These are phyloP conservation scores for Citrullus colocynthis DNA, from an alignment of 306 rosid genomes.

Conservation along the genomic window DNA sequence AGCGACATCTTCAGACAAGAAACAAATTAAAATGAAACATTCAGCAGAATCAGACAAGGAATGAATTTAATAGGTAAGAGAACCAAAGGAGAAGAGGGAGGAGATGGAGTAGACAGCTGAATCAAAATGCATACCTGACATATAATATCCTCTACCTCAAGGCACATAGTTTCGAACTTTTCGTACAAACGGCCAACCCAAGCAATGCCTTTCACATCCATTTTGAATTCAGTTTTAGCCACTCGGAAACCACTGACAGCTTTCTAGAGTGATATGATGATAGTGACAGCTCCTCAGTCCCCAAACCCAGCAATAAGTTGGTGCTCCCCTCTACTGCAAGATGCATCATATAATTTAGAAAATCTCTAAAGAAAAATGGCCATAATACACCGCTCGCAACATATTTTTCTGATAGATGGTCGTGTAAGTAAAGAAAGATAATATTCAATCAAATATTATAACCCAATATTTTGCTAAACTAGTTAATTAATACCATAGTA, in stretches of 20 bases:
- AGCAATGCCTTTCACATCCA: slow-evolving; percentile 58
- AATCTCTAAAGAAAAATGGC: neutral
- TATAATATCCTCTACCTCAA: slow-evolving; percentile 65
- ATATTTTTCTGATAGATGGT: neutral
- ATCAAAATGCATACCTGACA: slow-evolving; percentile 42
- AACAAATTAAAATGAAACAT: neutral
- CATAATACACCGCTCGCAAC: neutral
- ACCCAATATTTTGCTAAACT: neutral
- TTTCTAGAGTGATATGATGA: slow-evolving; percentile 2
- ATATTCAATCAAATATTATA: neutral
- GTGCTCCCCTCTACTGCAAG: slow-evolving; percentile 20
- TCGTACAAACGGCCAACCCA: slow-evolving; percentile 64
- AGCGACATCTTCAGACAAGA: neutral
- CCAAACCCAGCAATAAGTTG: slow-evolving; percentile 10
- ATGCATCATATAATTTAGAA: neutral
- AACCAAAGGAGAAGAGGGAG: neutral
- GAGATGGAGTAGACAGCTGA: neutral
- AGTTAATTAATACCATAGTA: neutral
- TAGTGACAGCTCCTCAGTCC: neutral
- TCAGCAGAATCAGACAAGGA: neutral
- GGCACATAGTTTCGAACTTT: slow-evolving; percentile 67
- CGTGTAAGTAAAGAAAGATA: neutral
- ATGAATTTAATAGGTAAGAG: neutral
- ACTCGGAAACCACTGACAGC: neutral
- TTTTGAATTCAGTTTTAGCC: slow-evolving; percentile 16